phyloP scores from a whole-genome alignment of 176 grass and related monocot genomes.

The Leersia perrieri region DNA sequence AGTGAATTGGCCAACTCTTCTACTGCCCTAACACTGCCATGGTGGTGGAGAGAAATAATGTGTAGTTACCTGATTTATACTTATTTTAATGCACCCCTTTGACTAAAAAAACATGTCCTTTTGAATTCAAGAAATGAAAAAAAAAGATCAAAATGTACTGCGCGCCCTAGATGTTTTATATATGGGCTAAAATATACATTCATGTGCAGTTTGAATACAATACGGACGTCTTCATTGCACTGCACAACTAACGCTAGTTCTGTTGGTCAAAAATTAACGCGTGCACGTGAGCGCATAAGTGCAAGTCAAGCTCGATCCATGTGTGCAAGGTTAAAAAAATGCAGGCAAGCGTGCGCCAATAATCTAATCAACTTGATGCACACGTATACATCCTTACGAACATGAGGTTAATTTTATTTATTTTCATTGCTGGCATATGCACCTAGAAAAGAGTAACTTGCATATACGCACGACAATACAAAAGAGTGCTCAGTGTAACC shows the following conservation, averaged over 20 bases:
- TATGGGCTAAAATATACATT: neutral
- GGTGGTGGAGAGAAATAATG: too few relatives aligned
- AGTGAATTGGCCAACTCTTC: too few relatives aligned
- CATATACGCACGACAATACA: too few relatives aligned
- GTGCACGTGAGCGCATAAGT: neutral
- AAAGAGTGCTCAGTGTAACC: too few relatives aligned
- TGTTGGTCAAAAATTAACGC: constrained; percentile 6
- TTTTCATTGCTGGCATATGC: neutral
- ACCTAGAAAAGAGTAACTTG: too few relatives aligned
- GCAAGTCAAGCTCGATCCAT: neutral
- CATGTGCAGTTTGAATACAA: neutral
- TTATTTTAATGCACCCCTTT: too few relatives aligned
- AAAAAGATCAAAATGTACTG: too few relatives aligned
- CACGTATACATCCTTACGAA: neutral
- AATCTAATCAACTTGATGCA: neutral
- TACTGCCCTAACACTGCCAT: too few relatives aligned
- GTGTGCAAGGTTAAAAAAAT: neutral
- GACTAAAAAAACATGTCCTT: too few relatives aligned
- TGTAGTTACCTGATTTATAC: too few relatives aligned
- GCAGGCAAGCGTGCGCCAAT: neutral
- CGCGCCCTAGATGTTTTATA: too few relatives aligned
- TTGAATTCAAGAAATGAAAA: too few relatives aligned
- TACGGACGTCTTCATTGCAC: neutral
- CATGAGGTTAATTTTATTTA: neutral
- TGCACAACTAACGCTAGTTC: neutral